phyloP scores from a whole-genome alignment of 257 asterid species.

The Leonotis leonurus region DNA sequence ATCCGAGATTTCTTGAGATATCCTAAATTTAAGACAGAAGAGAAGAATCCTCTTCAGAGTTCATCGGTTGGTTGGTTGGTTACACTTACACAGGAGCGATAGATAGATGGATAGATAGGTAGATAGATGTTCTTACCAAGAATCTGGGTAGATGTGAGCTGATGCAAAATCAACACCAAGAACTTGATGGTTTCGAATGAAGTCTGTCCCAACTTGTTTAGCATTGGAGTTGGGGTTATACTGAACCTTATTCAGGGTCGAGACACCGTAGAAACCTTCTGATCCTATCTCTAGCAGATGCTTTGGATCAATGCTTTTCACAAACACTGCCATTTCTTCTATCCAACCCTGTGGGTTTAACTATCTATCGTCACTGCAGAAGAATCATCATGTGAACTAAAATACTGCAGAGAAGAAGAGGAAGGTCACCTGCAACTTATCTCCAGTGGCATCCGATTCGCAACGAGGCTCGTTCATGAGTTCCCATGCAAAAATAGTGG shows the following conservation, averaged over 20 bases:
- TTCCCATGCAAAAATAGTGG: constrained; percentile 90
- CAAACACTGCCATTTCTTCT: constrained; percentile 59
- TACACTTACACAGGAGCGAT: no score
- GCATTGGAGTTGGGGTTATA: constrained; percentile 68
- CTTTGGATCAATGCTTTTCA: constrained; percentile 81
- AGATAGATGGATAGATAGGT: no score
- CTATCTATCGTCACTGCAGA: no score
- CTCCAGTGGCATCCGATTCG: constrained; percentile 78
- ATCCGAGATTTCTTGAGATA: constrained; percentile 57
- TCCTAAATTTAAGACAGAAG: constrained; percentile 56
- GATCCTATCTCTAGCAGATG: constrained; percentile 78
- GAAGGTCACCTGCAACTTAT: constrained; percentile 79
- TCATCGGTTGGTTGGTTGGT: no score
- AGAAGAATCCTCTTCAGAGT: no score
- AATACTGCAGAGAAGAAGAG: no score
- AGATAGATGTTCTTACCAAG: constrained; percentile 48
- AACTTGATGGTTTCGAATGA: constrained; percentile 88
- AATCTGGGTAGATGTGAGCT: constrained; percentile 82
- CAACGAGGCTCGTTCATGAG: constrained; percentile 91
- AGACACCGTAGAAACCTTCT: constrained; percentile 91
- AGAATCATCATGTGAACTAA: no score
- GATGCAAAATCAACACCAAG: constrained; percentile 96
- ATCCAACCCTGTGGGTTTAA: no score
- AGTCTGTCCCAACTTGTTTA: constrained; percentile 90
- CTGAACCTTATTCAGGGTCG: constrained; percentile 67